phyloP scores from a whole-genome alignment of 2,329 filamentous ascomycete genomes.

The Neonectria magnoliae region DNA sequence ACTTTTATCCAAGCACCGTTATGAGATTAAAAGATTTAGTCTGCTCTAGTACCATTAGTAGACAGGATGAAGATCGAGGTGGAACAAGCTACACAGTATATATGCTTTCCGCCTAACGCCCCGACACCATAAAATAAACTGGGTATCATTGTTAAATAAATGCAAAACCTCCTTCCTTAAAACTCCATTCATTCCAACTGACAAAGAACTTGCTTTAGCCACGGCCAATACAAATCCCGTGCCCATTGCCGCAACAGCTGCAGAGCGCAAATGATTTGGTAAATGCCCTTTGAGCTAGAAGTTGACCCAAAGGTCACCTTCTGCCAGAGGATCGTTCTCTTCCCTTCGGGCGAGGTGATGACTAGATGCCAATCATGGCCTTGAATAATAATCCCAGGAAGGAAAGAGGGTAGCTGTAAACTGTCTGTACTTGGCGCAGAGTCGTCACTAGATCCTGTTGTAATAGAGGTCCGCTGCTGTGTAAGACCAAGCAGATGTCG shows the following conservation, averaged over 20 bases:
- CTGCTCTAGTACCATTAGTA: too few species aligned
- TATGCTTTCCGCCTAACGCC: too few species aligned
- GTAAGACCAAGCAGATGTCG: background rate
- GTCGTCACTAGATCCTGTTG: background rate
- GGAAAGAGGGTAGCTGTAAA: background rate
- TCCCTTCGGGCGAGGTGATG: constrained; percentile 17
- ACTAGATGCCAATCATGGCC: constrained; percentile 26
- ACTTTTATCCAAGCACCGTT: too few species aligned
- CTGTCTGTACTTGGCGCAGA: background rate
- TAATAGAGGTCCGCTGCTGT: background rate
- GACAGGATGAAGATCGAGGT: too few species aligned
- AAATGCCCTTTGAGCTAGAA: constrained; percentile 25
- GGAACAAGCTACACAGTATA: too few species aligned
- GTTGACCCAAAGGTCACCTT: constrained; percentile 20
- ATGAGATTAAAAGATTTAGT: too few species aligned
- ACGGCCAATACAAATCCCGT: constrained; percentile 14
- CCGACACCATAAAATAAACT: background rate
- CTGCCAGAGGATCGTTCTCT: constrained; percentile 23
- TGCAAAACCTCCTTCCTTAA: background rate
- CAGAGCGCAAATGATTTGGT: constrained; percentile 26
- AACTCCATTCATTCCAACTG: background rate
- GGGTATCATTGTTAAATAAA: background rate
- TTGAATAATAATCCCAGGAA: constrained; percentile 22
- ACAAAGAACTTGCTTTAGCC: background rate
- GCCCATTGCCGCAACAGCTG: constrained; percentile 26